Evolutionary conservation across 306 rosid genomes (phyloP), one percentile per base, ranked within the genome.

Genomic region (Cercis canadensis): DNA sequence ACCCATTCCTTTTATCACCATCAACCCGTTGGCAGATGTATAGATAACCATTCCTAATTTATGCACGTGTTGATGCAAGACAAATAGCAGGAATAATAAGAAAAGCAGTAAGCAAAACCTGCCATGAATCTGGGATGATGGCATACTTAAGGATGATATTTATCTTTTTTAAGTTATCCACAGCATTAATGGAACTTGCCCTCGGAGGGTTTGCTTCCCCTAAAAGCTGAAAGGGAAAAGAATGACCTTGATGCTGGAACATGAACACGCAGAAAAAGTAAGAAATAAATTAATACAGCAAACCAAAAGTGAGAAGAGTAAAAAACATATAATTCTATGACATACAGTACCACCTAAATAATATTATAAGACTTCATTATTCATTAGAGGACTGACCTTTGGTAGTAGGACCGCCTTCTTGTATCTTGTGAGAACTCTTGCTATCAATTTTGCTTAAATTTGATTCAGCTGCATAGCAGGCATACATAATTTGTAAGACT

Each of bases 171-270:
- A 1, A 33, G 56, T 62, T 49, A 41, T 43, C 72, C 76, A 64
- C 57, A 29, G 76, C 72, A 75, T 63, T 62, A 83, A 54, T 66
- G 83, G 70, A 75, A 78, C 81, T 77, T 73, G 2, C 87, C 66
- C 62, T 85, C 87, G 15, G 80, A 41, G 65, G 84, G 92, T 70
- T 85, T 88, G 73, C 73, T 83, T 46, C 96, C 98, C 83, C 98
- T 86, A 79, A 94, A 94, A 6, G 98, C 98, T 37, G 98, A 91
- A 83, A 94, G 97, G 63, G 98, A 94, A 84, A 94, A 94, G 95
- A 94, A 94, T 76, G 98, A 90, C 79, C 96, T 90, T 73, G 95
- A 74, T 50, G 83, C 98, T 89, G 91, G 70, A 80, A 88, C 81
- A 81, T 61, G 77, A 69, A 80, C 62, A 77, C 18, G 57, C 24